Conservation (phyloP, 352 stramenopile species). For the Pythium myriotylum region DNA sequence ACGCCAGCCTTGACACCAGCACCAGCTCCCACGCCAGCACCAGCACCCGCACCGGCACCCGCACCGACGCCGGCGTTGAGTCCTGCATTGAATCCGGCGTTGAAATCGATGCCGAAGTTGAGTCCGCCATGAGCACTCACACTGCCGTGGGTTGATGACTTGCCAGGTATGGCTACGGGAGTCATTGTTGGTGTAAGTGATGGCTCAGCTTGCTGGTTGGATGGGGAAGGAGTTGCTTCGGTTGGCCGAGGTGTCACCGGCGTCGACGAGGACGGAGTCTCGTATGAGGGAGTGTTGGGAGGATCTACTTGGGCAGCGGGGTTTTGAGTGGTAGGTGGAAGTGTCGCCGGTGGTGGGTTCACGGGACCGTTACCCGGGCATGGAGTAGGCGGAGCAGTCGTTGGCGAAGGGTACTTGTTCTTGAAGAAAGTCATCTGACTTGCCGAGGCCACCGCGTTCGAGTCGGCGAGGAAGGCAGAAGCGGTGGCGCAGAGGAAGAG, state of each 20-base stretch:
- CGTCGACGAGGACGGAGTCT: background rate
- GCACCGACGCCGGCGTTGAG: too few species aligned
- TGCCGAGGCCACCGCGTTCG: background rate
- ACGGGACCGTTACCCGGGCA: too few species aligned
- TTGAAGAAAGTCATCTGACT: background rate
- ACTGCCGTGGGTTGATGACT: too few species aligned
- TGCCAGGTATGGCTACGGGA: background rate
- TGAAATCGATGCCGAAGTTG: background rate
- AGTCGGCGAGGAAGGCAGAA: background rate
- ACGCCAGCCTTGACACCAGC: background rate
- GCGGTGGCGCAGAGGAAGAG: slow-evolving; percentile 3
- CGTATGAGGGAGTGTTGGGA: background rate
- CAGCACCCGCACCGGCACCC: too few species aligned
- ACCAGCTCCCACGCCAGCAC: background rate
- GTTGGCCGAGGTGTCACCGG: background rate
- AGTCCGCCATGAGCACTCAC: background rate
- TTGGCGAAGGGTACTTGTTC: background rate
- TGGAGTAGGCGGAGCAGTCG: background rate
- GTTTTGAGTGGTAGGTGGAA: background rate
- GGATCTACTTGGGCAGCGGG: background rate
- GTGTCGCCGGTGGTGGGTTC: background rate
- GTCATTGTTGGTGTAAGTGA: background rate
- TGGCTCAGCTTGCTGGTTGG: background rate
- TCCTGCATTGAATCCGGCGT: background rate
- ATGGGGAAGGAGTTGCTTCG: background rate